phyloP scores from a whole-genome alignment of 2,329 filamentous ascomycete species.

The Cordyceps tenuipes region DNA sequence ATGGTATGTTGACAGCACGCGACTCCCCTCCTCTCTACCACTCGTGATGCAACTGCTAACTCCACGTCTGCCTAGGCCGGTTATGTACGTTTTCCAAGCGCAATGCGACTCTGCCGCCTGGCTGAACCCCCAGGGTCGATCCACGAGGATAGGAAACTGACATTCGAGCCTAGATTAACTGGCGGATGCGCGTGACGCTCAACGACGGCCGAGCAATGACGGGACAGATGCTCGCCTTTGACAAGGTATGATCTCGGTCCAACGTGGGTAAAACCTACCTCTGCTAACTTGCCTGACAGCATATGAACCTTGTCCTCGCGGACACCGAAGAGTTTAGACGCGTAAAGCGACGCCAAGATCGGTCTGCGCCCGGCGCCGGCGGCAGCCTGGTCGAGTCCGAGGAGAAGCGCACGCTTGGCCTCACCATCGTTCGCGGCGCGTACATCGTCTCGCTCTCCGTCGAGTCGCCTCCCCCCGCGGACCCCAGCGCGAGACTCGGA shows the following conservation, averaged over 20 bases:
- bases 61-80: conserved; percentile 50
- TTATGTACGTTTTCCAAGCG: conserved; percentile 49
- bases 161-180: conserved; percentile 71
- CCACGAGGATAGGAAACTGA: background rate
- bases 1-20: conserved; percentile 64
- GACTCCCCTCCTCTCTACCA: conserved; percentile 27
- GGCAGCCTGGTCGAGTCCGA: conserved; percentile 72
- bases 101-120: conserved; percentile 10
- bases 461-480: conserved; percentile 89
- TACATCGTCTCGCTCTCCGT: conserved; percentile 93
- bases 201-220: conserved; percentile 95
- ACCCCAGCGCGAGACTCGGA: conserved; percentile 83
- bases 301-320: conserved; percentile 98
- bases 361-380: conserved; percentile 50
- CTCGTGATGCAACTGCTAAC: conserved; percentile 54
- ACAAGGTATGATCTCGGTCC: conserved; percentile 61
- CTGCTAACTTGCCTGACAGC: conserved; percentile 41
- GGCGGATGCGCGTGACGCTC: conserved; percentile 95
- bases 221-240: conserved; percentile 96
- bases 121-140: background rate
- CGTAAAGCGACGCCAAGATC: conserved; percentile 75
- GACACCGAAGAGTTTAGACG: conserved; percentile 97
- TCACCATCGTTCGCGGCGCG: conserved; percentile 89
- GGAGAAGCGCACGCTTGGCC: conserved; percentile 93
- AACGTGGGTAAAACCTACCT: background rate